These are phyloP conservation scores for Mycena citricolor DNA, from an alignment of 1,284 basidiomycete species.

Conservation along the genomic window DNA sequence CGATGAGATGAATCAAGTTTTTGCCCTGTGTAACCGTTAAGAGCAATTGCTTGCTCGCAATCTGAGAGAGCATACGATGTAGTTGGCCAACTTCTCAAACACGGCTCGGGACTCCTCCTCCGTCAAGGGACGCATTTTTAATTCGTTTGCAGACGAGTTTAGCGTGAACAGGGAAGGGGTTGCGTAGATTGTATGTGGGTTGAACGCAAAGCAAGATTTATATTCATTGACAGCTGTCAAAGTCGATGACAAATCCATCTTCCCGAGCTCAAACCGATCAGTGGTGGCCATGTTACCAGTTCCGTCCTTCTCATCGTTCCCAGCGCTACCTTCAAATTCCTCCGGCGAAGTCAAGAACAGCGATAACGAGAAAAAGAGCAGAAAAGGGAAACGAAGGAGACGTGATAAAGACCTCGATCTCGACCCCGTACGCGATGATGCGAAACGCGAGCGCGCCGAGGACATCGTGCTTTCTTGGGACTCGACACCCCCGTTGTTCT, in stretches of 20 bases:
- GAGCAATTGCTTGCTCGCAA: background rate
- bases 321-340: constrained; percentile 27
- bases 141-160: constrained; percentile 2
- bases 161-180: no score
- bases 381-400: constrained; percentile 21
- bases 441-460: constrained; percentile 25
- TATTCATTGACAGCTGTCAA: no score
- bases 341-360: constrained; percentile 20
- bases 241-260: no score
- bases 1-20: constrained; percentile 87
- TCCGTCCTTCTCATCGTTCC: constrained; percentile 58
- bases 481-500: constrained; percentile 46
- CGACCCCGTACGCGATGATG: constrained; percentile 17
- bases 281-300: constrained; percentile 49
- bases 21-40: constrained; percentile 57
- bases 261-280: no score
- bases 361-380: constrained; percentile 23
- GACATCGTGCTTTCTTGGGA: constrained; percentile 23
- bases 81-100: constrained; percentile 90
- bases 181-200: no score
- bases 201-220: no score
- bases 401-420: constrained; percentile 41
- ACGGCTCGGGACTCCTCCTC: constrained; percentile 86
- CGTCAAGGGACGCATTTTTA: constrained; percentile 79
- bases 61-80: constrained; percentile 59